Evolutionary conservation across 192 early-diverging fungal species (phyloP), one percentile per base, ranked within the genome.

Genomic region (Powellomyces hirtus): DNA sequence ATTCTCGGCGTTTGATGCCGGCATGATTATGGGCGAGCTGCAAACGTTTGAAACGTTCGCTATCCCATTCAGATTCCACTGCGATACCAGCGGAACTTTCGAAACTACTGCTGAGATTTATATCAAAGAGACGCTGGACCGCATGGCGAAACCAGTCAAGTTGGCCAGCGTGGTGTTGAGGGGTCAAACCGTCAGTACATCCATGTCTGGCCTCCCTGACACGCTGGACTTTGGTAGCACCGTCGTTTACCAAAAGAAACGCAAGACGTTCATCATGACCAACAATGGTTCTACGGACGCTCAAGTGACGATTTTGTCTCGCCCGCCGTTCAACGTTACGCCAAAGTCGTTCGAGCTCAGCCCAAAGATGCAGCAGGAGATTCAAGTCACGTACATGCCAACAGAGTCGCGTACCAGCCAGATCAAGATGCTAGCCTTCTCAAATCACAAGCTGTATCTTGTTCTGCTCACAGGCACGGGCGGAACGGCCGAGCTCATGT

Each of bases 401-500:
- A 87, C 79, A 6, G 82, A 87, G 63, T 78, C 81, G 2, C 67
- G 76, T 11, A 66, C 64, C 6, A 72, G 63, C 18, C 59, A 58
- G 24, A 55, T 70, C 44, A 77, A 75, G 46, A 52, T 85, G 61
- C 81, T 72, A n/a, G 62, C 80, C 2, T 87, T 84, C 57, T 74
- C 80, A 16, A 87, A 87, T 62, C 85, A 85, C 38, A 77, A 70
- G 64, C 73, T 87, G n/a, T 79, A 78, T 52, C 70, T 81, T 18
- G 53, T 84, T 29, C 46, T 77, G 11, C 22, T 78, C 11, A 68
- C 53, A 1, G 85, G 81, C 31, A 74, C 68, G 33, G 81, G 81
- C 24, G 85, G 79, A 14, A 86, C 77, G 16, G 78, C 79, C 4
- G 79, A 81, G 36, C 77, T 86, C 24, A 75, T 81, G 3, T 86